A percentile compares a stretch with the other conserved stretches of the same genome.
These are phyloP conservation scores for Claviceps lovelessii DNA, from an alignment of 2,329 filamentous ascomycete species.

Conservation along the genomic window DNA sequence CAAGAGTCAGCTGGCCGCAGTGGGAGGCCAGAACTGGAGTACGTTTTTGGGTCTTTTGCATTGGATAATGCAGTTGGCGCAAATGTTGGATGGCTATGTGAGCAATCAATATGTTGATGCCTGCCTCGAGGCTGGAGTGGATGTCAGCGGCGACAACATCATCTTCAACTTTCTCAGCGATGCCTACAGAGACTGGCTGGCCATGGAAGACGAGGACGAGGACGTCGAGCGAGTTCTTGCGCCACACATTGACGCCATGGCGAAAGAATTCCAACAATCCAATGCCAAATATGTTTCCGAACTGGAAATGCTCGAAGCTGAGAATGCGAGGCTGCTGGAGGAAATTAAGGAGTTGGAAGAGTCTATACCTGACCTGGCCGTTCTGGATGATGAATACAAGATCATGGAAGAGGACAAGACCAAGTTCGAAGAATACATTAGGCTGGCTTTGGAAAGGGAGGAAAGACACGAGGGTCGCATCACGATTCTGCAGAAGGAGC, in stretches of 20 bases:
- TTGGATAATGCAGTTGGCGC: constrained; percentile 97
- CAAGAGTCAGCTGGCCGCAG: constrained; percentile 87
- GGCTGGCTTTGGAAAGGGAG: constrained; percentile 65
- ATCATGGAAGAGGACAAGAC: constrained; percentile 87
- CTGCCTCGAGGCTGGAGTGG: constrained; percentile 73
- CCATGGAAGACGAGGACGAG: constrained; percentile 85
- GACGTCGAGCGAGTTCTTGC: constrained; percentile 63
- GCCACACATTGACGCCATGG: constrained; percentile 81
- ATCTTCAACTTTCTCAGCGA: constrained; percentile 85
- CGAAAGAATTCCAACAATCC: constrained; percentile 66
- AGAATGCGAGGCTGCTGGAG: constrained; percentile 64
- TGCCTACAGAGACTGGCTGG: constrained; percentile 87
- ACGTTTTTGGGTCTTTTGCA: constrained; percentile 87
- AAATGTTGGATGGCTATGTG: constrained; percentile 79
- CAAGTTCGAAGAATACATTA: constrained; percentile 94
- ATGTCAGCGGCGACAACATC: constrained; percentile 79
- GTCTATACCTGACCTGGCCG: constrained; percentile 65
- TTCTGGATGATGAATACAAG: constrained; percentile 77
- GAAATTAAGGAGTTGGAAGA: constrained; percentile 87
- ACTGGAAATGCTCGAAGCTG: constrained; percentile 70
- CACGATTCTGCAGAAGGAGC: constrained; percentile 70
- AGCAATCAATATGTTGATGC: constrained; percentile 75
- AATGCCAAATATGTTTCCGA: constrained; percentile 79
- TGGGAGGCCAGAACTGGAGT: constrained; percentile 93
- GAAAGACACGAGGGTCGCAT: constrained; percentile 78